Evolutionary conservation across 2,329 filamentous ascomycete species (phyloP).

Genomic region (Cylindrodendrum hubeiense): DNA sequence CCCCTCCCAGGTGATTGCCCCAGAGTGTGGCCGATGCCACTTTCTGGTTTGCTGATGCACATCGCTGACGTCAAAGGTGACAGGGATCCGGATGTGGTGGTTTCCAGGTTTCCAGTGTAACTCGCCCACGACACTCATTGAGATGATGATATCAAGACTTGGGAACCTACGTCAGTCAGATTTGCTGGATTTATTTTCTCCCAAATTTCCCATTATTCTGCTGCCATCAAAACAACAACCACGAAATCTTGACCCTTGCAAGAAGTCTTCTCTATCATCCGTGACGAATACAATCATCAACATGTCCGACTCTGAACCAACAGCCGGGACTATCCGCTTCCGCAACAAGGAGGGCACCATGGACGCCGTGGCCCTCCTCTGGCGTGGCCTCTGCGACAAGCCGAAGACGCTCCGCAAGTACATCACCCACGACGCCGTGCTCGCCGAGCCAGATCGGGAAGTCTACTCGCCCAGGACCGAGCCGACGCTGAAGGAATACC

Average conservation of each 20-base stretch:
- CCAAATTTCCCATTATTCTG: too few relatives aligned
- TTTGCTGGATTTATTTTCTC: background rate
- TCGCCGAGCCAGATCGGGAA: slow-evolving; percentile 47
- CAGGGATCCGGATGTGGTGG: slow-evolving; percentile 34
- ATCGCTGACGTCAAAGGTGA: slow-evolving; percentile 42
- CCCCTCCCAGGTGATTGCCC: background rate
- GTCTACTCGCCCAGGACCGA: slow-evolving; percentile 48
- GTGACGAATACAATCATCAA: background rate
- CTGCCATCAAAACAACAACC: background rate
- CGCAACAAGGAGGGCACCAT: slow-evolving; percentile 52
- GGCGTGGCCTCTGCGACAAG: slow-evolving; percentile 51
- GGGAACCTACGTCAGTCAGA: background rate
- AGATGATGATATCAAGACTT: slow-evolving; percentile 21
- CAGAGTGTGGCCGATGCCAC: slow-evolving; percentile 14
- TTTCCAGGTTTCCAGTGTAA: slow-evolving; percentile 40
- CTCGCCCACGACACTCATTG: slow-evolving; percentile 3
- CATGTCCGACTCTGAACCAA: slow-evolving; percentile 31
- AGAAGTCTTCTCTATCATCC: background rate
- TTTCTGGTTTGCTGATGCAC: slow-evolving; percentile 30
- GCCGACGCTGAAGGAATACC: slow-evolving; percentile 47
- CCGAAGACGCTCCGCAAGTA: slow-evolving; percentile 49
- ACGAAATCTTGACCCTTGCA: background rate
- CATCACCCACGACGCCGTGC: slow-evolving; percentile 49
- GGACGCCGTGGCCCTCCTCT: slow-evolving; percentile 51
- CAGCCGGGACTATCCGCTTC: slow-evolving; percentile 46